phyloP scores from a whole-genome alignment of 129 eudicot species.

The Solidago caesia region DNA sequence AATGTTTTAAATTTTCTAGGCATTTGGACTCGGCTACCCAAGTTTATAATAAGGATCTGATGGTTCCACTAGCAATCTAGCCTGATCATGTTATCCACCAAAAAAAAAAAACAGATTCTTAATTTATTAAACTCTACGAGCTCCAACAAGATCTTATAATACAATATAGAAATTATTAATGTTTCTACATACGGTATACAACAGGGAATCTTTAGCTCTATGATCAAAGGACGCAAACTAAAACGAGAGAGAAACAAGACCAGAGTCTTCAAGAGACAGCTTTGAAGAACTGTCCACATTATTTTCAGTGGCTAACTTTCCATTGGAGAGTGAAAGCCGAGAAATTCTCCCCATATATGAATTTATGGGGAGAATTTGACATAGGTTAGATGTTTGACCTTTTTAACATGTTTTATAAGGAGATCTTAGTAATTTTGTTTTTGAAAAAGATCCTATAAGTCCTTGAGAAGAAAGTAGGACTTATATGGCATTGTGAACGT shows the following conservation, averaged over 20 bases:
- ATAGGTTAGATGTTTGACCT: slow-evolving; percentile 53
- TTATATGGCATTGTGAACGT: too few relatives aligned
- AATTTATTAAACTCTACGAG: background rate
- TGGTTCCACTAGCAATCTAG: slow-evolving; percentile 37
- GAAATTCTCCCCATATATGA: slow-evolving; percentile 36
- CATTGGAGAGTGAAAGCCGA: slow-evolving; percentile 41
- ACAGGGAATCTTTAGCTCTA: slow-evolving; percentile 82
- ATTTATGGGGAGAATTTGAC: slow-evolving; percentile 71
- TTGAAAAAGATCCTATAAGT: too few relatives aligned
- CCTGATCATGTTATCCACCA: slow-evolving; percentile 43
- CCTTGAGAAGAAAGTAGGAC: too few relatives aligned
- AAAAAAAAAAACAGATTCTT: slow-evolving; percentile 89
- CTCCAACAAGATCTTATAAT: background rate
- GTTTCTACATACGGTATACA: slow-evolving; percentile 16
- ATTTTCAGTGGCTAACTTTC: slow-evolving; percentile 68
- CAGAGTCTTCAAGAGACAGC: slow-evolving; percentile 44
- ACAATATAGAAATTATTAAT: background rate
- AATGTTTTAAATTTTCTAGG: slow-evolving; percentile 34
- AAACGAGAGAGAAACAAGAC: slow-evolving; percentile 48
- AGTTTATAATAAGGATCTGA: slow-evolving; percentile 57
- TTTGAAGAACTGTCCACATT: slow-evolving; percentile 53
- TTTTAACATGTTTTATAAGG: background rate
- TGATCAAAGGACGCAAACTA: slow-evolving; percentile 58
- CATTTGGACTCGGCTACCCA: slow-evolving; percentile 59
- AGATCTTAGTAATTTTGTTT: too few relatives aligned